Base-by-base conservation (phyloP, 371 early-diverging fungal species). In the Mortierella sp. region DNA sequence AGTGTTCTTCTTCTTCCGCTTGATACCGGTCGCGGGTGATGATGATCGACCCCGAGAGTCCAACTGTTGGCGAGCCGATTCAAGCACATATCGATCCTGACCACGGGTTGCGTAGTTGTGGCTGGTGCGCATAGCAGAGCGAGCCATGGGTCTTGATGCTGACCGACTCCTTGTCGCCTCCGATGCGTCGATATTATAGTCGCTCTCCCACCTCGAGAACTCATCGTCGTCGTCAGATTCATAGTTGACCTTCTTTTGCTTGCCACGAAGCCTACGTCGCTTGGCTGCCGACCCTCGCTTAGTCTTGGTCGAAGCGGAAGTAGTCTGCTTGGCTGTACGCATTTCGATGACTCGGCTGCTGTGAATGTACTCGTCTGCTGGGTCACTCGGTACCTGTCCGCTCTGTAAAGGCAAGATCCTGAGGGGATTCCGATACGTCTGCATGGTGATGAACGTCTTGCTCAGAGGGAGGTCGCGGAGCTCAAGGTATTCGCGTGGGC, bases 401-500 rank as follows among this genome's bases (percentile, higher is more conserved):
- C n/a, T 14, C 1, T 19, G 14, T 24, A 73, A 40, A 0, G 74
- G 77, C 37, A 43, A 31, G 22, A 81, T 63, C 2, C 13, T 39
- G 26, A 81, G 45, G 0, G 73, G 70, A 37, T 70, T 63, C 1
- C 81, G 67, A 41, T 68, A 77, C 24, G 67, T 74, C 16, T 81
- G 81, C 53, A 63, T 67, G n/a, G 24, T 61, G 41, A 77, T 70
- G 43, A 81, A 81, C 0, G 73, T 71, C 58, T 53, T 77, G 52
- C 81, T 81, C 6, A 81, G 37, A 0, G 68, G 67, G 4, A 81
- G 68, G 14, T 81, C 58, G 13, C 67, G 70, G 10, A 81, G 66
- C 37, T 81, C 74, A 0, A 69, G 41, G 26, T 81, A 81, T 16
- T 76, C 81, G 6, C 67, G 53, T 4, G 81, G 81, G 4, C 77